Base-by-base conservation (phyloP, 1,284 basidiomycete species). In the Rhodotorula sp. region DNA sequence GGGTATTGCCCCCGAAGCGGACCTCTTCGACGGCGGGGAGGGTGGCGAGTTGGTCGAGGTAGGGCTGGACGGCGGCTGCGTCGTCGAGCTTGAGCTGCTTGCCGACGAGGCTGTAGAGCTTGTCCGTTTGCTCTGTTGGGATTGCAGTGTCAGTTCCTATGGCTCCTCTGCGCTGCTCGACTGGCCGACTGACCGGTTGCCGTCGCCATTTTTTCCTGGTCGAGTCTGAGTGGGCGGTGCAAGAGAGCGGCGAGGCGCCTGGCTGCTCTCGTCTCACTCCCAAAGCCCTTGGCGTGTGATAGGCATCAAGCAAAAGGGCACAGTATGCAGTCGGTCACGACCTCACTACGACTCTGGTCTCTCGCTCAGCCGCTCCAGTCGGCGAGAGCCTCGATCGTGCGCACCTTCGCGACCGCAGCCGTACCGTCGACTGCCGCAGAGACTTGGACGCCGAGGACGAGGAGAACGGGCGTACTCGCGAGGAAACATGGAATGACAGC, bases 401-500 rank as follows among this genome's bases (percentile, higher is more conserved):
- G 65, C 49, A 66, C 70, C 2, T 43, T 68, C 62, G 68, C 67
- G 5, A 68, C 68, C 58, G 60, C 29, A 29, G 29, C 68, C 46
- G 62, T 64, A 20, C 10, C 46, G 31, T 26, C 59, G 21, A 23
- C 65, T 58, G 3, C 31, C 12, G 15, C 39, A 3, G 15, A 23
- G 39, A 23, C 26, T 10, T 98, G 95, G 95, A 89, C 89, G 29
- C 91, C 96, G 48, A 85, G 87, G 67, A 94, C 93, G 7, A 87
- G 91, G 76, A 87, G 97, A 71, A 95, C 93, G 1, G 97, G 97
- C n/a, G 85, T 98, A 72, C 90, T 99, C 80, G 95, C 93, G 31
- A 87, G 90, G 70, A 99, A 99, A 84, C 88, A 92, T 62, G 97
- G 97, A 59, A 99, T 99, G 96, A 91, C 92, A 10, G 87, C 88